Evolutionary conservation across 768 basidiomycete species (phyloP).

Genomic region (Butyriboletus loyo): DNA sequence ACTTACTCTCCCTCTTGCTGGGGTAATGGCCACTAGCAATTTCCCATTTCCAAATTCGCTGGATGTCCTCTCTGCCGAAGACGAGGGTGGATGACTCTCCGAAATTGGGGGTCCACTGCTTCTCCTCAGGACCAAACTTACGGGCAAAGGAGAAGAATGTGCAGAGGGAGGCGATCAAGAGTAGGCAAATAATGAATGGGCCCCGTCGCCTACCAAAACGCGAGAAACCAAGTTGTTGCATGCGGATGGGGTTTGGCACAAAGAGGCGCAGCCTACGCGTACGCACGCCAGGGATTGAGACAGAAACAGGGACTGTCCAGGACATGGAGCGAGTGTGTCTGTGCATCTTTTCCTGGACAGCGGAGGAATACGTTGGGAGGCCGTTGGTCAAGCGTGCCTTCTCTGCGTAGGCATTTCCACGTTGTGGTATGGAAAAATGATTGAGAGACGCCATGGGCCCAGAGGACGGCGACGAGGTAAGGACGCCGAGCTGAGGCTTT

Average conservation of each 20-base stretch:
- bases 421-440: slow-evolving; percentile 45
- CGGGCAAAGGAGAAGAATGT: slow-evolving; percentile 58
- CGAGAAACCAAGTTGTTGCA: slow-evolving; percentile 54
- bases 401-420: slow-evolving; percentile 45
- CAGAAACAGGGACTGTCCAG: slow-evolving; percentile 58
- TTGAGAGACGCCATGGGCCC: slow-evolving; percentile 43
- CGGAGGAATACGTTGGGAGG: slow-evolving; percentile 51
- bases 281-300: slow-evolving; percentile 59
- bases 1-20: slow-evolving; percentile 71
- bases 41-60: slow-evolving; percentile 95
- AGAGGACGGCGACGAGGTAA: slow-evolving; percentile 15
- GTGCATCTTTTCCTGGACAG: slow-evolving; percentile 64
- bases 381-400: slow-evolving; percentile 41
- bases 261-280: slow-evolving; percentile 55
- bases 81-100: slow-evolving; percentile 70
- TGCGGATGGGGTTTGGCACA: slow-evolving; percentile 56
- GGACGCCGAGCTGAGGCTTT: slow-evolving; percentile 18
- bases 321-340: slow-evolving; percentile 43
- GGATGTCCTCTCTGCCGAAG: slow-evolving; percentile 73
- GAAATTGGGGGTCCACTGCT: slow-evolving; percentile 59
- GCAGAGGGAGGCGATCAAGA: slow-evolving; percentile 47
- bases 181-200: slow-evolving; percentile 47
- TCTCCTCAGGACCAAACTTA: slow-evolving; percentile 58
- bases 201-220: slow-evolving; percentile 62
- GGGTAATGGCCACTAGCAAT: slow-evolving; percentile 92